phyloP scores from a whole-genome alignment of 768 basidiomycete species.

The Boletus subcaerulescens region DNA sequence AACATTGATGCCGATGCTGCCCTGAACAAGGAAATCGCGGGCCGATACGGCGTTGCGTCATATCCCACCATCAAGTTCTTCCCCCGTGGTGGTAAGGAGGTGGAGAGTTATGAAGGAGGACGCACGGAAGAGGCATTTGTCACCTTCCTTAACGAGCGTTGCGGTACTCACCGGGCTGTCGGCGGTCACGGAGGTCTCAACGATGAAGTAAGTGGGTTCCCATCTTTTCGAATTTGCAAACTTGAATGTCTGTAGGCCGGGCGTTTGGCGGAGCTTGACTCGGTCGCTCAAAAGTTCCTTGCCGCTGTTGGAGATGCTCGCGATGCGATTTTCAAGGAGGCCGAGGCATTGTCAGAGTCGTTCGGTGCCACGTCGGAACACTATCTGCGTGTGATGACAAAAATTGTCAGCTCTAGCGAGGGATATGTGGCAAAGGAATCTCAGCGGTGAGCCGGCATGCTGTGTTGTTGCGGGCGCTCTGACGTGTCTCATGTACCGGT shows the following conservation, averaged over 20 bases:
- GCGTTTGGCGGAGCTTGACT: conserved; percentile 72
- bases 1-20: conserved; percentile 89
- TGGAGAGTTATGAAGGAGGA: conserved; percentile 64
- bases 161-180: conserved; percentile 79
- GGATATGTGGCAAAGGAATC: conserved; percentile 84
- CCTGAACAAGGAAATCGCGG: conserved; percentile 67
- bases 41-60: conserved; percentile 67
- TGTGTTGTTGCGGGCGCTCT: not conserved
- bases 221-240: not conserved
- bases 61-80: conserved; percentile 98
- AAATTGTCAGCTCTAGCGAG: conserved; percentile 66
- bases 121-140: conserved; percentile 77
- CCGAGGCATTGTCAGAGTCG: conserved; percentile 45
- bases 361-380: conserved; percentile 60
- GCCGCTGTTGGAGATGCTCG: conserved; percentile 54
- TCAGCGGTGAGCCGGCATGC: conserved; percentile 55
- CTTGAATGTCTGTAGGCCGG: conserved; percentile 60
- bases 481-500: conserved; percentile 4
- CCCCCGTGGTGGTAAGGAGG: conserved; percentile 65
- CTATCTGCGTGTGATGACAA: conserved; percentile 90
- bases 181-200: conserved; percentile 67
- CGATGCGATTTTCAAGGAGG: conserved; percentile 63
- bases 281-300: conserved; percentile 74
- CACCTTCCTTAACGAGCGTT: conserved; percentile 78
- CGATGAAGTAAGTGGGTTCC: conserved; percentile 47